These are phyloP conservation scores for Teunomyces funiuensis DNA, from an alignment of 805 yeast genomes.

Conservation along the genomic window DNA sequence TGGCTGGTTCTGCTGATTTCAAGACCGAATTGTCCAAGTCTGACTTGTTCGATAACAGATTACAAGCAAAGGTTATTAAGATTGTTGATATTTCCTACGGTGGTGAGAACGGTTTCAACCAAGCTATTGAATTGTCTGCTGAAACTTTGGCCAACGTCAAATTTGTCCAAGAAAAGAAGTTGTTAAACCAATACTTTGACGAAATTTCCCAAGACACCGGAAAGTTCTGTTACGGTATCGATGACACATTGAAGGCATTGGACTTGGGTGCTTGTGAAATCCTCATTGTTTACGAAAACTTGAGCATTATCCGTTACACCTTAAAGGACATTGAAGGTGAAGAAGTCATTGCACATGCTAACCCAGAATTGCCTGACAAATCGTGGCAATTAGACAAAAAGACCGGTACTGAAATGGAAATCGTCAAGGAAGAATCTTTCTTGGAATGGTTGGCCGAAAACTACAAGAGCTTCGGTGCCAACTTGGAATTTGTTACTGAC, in stretches of 20 bases:
- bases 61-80: slow-evolving; percentile 82
- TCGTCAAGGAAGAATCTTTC: slow-evolving; percentile 77
- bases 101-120: slow-evolving; percentile 99
- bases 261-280: slow-evolving; percentile 96
- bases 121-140: slow-evolving; percentile 96
- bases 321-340: slow-evolving; percentile 81
- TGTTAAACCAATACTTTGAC: slow-evolving; percentile 88
- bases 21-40: slow-evolving; percentile 91
- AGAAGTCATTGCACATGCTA: slow-evolving; percentile 68
- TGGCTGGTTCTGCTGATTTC: slow-evolving; percentile 99
- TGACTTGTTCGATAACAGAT: slow-evolving; percentile 89
- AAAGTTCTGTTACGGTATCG: slow-evolving; percentile 95
- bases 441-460: slow-evolving; percentile 98
- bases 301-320: slow-evolving; percentile 80
- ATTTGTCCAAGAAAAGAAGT: slow-evolving; percentile 96
- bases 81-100: slow-evolving; percentile 98
- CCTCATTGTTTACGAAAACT: slow-evolving; percentile 88
- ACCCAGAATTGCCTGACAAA: slow-evolving; percentile 73
- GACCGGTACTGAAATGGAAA: slow-evolving; percentile 91
- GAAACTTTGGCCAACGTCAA: slow-evolving; percentile 96
- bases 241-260: slow-evolving; percentile 92
- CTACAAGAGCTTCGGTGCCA: slow-evolving; percentile 91
- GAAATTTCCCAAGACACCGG: slow-evolving; percentile 98
- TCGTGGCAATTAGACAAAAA: slow-evolving; percentile 74
- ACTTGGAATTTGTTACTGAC: slow-evolving; percentile 94